Base-by-base conservation (phyloP, 2,329 filamentous ascomycete species). In the Nigrospora sphaerica region DNA sequence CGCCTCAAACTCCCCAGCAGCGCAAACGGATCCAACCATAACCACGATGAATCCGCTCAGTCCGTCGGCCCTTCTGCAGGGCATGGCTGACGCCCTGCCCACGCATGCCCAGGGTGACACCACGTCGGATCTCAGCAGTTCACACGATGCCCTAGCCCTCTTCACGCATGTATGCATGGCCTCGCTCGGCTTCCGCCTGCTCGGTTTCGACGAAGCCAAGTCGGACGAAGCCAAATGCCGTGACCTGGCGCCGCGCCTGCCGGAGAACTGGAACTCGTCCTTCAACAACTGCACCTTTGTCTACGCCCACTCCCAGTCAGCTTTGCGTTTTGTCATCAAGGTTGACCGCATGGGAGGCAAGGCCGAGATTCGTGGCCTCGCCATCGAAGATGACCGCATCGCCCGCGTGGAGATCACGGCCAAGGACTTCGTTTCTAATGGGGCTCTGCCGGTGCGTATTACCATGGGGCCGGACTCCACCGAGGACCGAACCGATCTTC, bases 121-220 rank as follows among this genome's bases (percentile, higher is more conserved):
- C 16, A 72, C 70, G n/a, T 81, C 80, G 5, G 78, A 81, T 53
- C 62, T 91, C 31, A 82, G 83, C 54, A 84, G 78, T 48, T 78
- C 85, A 0, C 88, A 86, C 62, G 91, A 97, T 68, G 88, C 86
- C 41, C 73, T 96, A 50, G 89, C 88, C 14, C 77, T 97, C 19
- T 84, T 95, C 52, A 74, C 84, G 17, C 92, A 98, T 65, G 86
- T 88, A 4, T 89, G 84, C 58, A 87, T 97, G 82, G 64, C 80
- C 19, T 83, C 84, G 10, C 80, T 92, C 3, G 87, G 83, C 52
- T 97, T 96, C 63, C 78, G 84, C 45, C 74, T 97, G 3, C 68
- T 89, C 16, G 91, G 91, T 2, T 83, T 95, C n/a, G 78, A 85
- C 41, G 89, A 97, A 65, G 88, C 92, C 45, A 81, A 90, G 60